Percentiles rank a stretch among this genome's conserved stretches.
Evolutionary conservation across 2,329 filamentous ascomycete genomes (phyloP).

Genomic region (Saccharata proteae): DNA sequence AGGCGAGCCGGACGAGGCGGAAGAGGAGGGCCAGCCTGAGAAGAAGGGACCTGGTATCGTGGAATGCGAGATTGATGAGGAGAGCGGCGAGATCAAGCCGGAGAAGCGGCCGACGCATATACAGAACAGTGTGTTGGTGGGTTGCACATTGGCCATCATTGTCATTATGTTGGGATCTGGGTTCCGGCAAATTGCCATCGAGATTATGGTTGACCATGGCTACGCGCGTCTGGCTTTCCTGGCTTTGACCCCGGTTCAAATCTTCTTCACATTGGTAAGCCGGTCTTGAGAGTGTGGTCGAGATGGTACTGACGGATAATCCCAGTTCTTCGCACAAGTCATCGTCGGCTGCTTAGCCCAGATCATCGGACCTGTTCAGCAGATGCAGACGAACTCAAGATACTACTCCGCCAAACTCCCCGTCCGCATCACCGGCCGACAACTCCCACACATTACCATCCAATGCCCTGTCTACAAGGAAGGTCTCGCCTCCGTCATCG

Average conservation of each 20-base stretch:
- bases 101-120: slow-evolving; percentile 56
- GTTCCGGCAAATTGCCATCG: slow-evolving; percentile 55
- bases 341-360: slow-evolving; percentile 65
- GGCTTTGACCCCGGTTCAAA: slow-evolving; percentile 55
- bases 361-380: slow-evolving; percentile 61
- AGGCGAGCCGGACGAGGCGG: too few species aligned
- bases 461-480: slow-evolving; percentile 87
- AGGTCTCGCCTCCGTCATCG: slow-evolving; percentile 47
- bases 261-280: slow-evolving; percentile 60
- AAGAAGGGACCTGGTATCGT: slow-evolving; percentile 39
- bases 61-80: slow-evolving; percentile 54
- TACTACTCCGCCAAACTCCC: slow-evolving; percentile 68
- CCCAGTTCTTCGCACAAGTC: slow-evolving; percentile 61
- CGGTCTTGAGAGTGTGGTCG: background rate
- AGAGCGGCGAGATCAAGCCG: slow-evolving; percentile 54
- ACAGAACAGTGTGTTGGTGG: slow-evolving; percentile 57
- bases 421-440: slow-evolving; percentile 42
- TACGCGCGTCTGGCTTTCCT: slow-evolving; percentile 54
- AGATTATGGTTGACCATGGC: slow-evolving; percentile 51
- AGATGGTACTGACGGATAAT: background rate
- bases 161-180: slow-evolving; percentile 55
- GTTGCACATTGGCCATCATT: slow-evolving; percentile 53
- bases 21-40: slow-evolving; percentile 34
- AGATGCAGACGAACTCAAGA: slow-evolving; percentile 64
- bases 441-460: slow-evolving; percentile 58